phyloP scores from a whole-genome alignment of 768 basidiomycete genomes.

The Lenzites betulinus region DNA sequence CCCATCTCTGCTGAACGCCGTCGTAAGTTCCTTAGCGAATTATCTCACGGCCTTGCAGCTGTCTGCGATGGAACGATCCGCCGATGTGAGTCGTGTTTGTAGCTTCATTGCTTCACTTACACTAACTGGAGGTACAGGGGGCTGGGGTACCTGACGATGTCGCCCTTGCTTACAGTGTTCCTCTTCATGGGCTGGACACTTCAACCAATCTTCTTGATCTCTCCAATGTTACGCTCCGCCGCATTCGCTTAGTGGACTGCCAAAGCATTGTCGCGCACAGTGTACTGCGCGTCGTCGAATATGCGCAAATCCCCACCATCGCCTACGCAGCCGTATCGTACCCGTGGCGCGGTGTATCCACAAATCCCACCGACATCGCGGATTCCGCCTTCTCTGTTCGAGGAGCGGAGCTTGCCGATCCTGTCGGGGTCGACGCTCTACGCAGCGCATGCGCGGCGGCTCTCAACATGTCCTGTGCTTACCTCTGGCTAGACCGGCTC shows the following conservation, averaged over 20 bases:
- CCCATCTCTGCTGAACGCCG: neutral
- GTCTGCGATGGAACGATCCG: no score
- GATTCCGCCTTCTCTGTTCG: constrained; percentile 1
- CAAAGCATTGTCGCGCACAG: neutral
- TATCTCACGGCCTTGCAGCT: no score
- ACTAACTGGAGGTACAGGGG: neutral
- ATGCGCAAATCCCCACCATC: constrained; percentile 4
- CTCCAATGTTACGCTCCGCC: constrained; percentile 3
- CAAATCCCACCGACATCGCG: neutral
- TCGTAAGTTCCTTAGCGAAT: neutral
- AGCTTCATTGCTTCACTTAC: neutral
- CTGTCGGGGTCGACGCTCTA: constrained; percentile 10
- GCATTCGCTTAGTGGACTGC: constrained; percentile 16
- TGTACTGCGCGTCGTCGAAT: constrained; percentile 9
- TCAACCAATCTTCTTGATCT: neutral
- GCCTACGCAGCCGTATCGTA: constrained; percentile 18
- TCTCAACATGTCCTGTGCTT: neutral
- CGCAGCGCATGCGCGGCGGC: constrained; percentile 8
- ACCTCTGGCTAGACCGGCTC: constrained; percentile 19
- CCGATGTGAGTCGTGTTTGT: neutral
- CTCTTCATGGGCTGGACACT: neutral
- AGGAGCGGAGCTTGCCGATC: constrained; percentile 12
- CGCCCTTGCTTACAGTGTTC: neutral
- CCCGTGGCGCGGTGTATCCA: constrained; percentile 11
- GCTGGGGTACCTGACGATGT: neutral